Conservation (phyloP, 805 yeast genomes). For the Candida easanensis region DNA sequence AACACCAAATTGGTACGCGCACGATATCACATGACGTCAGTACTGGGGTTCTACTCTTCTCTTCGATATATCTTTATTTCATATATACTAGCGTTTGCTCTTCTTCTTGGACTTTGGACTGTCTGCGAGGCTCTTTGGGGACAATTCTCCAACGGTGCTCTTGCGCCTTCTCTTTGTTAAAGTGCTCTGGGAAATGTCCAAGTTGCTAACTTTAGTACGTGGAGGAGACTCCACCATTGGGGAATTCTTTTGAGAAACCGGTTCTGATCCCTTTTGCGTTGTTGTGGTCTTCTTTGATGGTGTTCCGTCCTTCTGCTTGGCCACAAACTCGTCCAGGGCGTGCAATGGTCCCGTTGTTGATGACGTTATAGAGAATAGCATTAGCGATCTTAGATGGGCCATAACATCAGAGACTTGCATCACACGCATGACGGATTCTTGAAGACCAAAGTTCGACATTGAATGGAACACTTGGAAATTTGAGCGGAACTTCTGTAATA, state of each 20-base stretch:
- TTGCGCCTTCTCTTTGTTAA: constrained; percentile 34
- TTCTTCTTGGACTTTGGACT: constrained; percentile 12
- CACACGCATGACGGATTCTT: constrained; percentile 62
- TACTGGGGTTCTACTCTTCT: too few relatives aligned
- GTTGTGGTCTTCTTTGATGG: constrained; percentile 4
- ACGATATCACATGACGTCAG: too few relatives aligned
- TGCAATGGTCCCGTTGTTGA: constrained; percentile 52
- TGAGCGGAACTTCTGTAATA: constrained; percentile 32
- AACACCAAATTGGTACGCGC: too few relatives aligned
- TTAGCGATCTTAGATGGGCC: constrained; percentile 65
- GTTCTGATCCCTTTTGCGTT: constrained; percentile 1
- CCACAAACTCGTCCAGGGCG: constrained; percentile 45
- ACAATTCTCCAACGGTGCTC: constrained; percentile 22
- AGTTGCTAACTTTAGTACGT: constrained; percentile 15
- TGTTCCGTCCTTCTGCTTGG: constrained; percentile 11
- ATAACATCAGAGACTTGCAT: constrained; percentile 77
- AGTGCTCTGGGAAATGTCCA: constrained; percentile 34
- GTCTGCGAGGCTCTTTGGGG: constrained; percentile 23
- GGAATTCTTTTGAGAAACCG: constrained; percentile 7
- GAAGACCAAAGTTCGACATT: constrained; percentile 59
- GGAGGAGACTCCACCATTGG: constrained; percentile 8
- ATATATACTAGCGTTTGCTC: neutral
- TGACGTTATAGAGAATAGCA: constrained; percentile 50
- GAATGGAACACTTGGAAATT: constrained; percentile 44
- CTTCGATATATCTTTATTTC: too few relatives aligned